Percentiles rank a stretch among this genome's conserved stretches.
phyloP scores from a whole-genome alignment of 148 eudicot genomes.

The Polygonum maritimum region DNA sequence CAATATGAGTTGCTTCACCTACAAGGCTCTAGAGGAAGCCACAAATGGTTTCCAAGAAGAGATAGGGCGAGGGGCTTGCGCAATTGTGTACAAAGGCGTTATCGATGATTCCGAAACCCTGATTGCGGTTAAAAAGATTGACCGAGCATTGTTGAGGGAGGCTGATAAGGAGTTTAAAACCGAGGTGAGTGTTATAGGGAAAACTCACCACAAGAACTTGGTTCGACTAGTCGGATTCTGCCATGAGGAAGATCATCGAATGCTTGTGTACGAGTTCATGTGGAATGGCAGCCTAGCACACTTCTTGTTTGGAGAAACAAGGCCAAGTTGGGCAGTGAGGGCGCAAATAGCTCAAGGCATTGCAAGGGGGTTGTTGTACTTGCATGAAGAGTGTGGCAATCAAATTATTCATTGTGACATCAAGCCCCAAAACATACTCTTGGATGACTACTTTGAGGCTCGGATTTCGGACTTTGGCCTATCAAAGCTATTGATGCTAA shows the following conservation, averaged over 20 bases:
- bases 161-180: constrained; percentile 66
- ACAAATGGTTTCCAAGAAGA: constrained; percentile 22
- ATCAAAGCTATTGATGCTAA: constrained; percentile 22
- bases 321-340: constrained; percentile 44
- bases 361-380: constrained; percentile 64
- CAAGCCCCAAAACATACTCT: background rate
- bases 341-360: constrained; percentile 59
- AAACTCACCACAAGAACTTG: constrained; percentile 63
- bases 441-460: constrained; percentile 21
- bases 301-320: constrained; percentile 47
- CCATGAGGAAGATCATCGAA: constrained; percentile 38
- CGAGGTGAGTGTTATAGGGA: constrained; percentile 67
- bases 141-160: constrained; percentile 28
- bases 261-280: constrained; percentile 59
- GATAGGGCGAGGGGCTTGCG: constrained; percentile 25
- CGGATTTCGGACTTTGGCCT: constrained; percentile 27
- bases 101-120: constrained; percentile 25
- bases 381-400: background rate
- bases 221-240: constrained; percentile 63
- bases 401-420: too few species aligned
- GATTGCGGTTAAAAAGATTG: constrained; percentile 72
- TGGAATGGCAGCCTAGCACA: constrained; percentile 59
- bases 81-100: constrained; percentile 22
- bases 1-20: constrained; percentile 17
- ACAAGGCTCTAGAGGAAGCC: constrained; percentile 17